phyloP scores from a whole-genome alignment of 129 eudicot species.

The Silybum marianum region DNA sequence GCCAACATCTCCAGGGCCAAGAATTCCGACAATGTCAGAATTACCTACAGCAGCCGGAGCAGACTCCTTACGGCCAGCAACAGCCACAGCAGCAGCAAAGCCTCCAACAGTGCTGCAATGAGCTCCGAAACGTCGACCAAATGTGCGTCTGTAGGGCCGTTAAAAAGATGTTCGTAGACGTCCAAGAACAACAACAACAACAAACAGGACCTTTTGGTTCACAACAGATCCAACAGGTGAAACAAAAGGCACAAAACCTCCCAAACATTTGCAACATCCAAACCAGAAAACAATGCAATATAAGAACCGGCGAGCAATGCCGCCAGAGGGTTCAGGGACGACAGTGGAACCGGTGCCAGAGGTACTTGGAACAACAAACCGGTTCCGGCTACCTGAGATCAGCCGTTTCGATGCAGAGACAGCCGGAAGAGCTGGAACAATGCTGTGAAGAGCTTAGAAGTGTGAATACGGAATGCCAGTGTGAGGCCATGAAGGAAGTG shows the following conservation, averaged over 20 bases:
- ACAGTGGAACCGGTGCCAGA: slow-evolving; percentile 12
- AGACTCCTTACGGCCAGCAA: not conserved
- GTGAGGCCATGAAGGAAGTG: slow-evolving; percentile 7
- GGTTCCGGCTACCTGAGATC: not conserved
- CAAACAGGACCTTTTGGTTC: not conserved
- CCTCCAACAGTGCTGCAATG: slow-evolving; percentile 3
- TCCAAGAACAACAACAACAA: not conserved
- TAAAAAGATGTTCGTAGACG: not conserved
- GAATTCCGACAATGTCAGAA: not conserved
- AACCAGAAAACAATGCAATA: slow-evolving; percentile 5
- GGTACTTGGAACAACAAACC: not conserved
- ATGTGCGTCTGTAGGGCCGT: slow-evolving; percentile 6
- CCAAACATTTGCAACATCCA: not conserved
- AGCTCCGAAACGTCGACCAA: not conserved
- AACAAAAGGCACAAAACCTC: not conserved
- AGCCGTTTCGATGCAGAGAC: not conserved
- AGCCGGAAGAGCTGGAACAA: not conserved
- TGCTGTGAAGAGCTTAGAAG: slow-evolving; percentile 31
- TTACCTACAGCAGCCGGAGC: not conserved
- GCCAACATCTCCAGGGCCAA: not conserved
- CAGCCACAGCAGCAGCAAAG: not conserved
- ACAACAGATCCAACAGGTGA: not conserved
- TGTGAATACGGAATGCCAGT: not conserved
- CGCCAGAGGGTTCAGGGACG: slow-evolving; percentile 6
- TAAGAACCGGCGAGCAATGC: slow-evolving; percentile 14